A percentile compares a stretch with the other conserved stretches of the same genome.
Evolutionary conservation across 2,329 filamentous ascomycete species (phyloP).

Genomic region (Plectosphaerella sp.): DNA sequence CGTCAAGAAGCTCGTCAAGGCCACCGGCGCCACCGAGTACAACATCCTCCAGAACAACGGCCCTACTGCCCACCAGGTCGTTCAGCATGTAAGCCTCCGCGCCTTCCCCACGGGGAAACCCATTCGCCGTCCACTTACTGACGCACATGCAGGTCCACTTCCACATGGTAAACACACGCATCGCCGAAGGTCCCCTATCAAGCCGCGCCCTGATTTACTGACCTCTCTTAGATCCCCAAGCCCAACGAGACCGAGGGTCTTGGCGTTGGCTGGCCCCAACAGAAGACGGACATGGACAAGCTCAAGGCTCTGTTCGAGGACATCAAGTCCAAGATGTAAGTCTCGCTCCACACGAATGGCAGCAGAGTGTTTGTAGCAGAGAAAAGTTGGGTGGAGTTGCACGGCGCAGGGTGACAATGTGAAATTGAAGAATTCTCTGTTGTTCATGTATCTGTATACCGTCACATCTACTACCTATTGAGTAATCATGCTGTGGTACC

Average conservation of each 20-base stretch:
- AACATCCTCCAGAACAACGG: slow-evolving; percentile 98
- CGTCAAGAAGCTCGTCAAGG: slow-evolving; percentile 79
- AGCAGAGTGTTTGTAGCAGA: no score
- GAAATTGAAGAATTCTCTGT: no score
- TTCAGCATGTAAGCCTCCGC: slow-evolving; percentile 69
- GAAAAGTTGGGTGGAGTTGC: no score
- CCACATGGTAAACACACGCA: slow-evolving; percentile 66
- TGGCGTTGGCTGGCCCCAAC: slow-evolving; percentile 72
- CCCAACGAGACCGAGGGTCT: slow-evolving; percentile 80
- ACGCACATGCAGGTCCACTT: slow-evolving; percentile 67
- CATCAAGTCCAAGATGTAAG: slow-evolving; percentile 74
- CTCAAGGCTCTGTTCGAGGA: slow-evolving; percentile 77
- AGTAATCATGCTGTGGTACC: not conserved
- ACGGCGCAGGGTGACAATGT: no score
- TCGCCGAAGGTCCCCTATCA: slow-evolving; percentile 4
- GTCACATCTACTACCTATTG: no score
- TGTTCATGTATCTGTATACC: no score
- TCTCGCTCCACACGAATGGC: no score
- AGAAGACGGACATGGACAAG: slow-evolving; percentile 73
- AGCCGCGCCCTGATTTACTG: slow-evolving; percentile 4
- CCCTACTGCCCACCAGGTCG: slow-evolving; percentile 81
- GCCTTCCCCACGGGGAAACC: not conserved
- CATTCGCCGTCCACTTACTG: not conserved
- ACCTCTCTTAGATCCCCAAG: slow-evolving; percentile 75
- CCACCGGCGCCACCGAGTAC: slow-evolving; percentile 74